Evolutionary conservation across 208 protist species (phyloP), one percentile per base, ranked within the genome.

Genomic region (Tetramitus jugosus): DNA sequence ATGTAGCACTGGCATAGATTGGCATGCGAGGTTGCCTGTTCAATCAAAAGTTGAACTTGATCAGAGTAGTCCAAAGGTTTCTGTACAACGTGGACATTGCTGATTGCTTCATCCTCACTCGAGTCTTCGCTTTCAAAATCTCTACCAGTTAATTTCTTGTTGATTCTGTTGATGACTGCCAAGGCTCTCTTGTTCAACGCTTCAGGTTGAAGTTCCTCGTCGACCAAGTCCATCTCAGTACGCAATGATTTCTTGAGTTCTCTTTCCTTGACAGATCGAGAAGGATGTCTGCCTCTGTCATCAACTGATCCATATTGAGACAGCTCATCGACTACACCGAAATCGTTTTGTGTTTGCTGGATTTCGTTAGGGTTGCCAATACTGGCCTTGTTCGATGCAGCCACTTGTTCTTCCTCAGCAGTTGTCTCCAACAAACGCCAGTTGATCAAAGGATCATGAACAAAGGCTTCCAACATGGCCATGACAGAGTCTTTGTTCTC

Each of bases 371-470:
- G n/a, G 33, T 23, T 26, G 60, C 31, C 8, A 53, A 23, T 37
- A 84, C 71, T 42, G 64, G 76, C 7, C 33, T 65, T 33, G 82
- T 80, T 53, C 7, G 13, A 62, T 78, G 35, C 86, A 84, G 39
- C 87, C 80, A 61, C 23, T 6, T 42, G 64, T 4, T 45, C 76
- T 13, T 61, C 84, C 84, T 88, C 62, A 87, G 87, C 87, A 89
- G 91, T 85, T 67, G 86, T 87, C 90, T 91, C 90, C 10, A 93
- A 75, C 17, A 99, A 88, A 26, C 97, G 86, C 97, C 97, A 99
- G 84, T 98, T 99, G 83, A 99, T 98, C 8, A 99, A 89, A 10
- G 98, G 98, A 86, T 99, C 98, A 88, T 99, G 96, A 62, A 99
- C 97, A 85, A 99, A 99, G 0, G 98, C 97, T 85, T 99, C 98